Evolutionary conservation across 202 grass and related monocot species (phyloP).

Genomic region (Dendrocalamus latiflorus): DNA sequence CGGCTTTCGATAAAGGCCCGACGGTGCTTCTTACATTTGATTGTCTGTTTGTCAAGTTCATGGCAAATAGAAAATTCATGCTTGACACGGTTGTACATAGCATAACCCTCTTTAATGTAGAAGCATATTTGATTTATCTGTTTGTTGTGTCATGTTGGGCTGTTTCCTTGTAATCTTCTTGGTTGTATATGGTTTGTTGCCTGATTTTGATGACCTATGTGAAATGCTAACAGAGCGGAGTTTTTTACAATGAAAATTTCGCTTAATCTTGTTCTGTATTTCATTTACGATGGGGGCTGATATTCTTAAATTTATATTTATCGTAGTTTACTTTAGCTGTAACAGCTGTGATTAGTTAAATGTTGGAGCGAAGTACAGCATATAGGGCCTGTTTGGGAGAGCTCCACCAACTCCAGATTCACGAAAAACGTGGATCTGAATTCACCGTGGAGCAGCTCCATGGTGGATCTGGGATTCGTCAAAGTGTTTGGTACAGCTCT

Average conservation of each 20-base stretch:
- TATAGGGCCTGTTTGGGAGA: too few species aligned
- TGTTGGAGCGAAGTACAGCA: too few species aligned
- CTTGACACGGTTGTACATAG: slow-evolving; percentile 36
- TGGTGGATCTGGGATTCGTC: too few species aligned
- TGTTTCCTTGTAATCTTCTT: not conserved
- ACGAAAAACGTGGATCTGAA: too few species aligned
- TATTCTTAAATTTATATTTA: not conserved
- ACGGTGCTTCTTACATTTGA: slow-evolving; percentile 10
- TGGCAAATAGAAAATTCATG: slow-evolving; percentile 15
- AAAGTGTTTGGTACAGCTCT: too few species aligned
- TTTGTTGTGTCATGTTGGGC: slow-evolving; percentile 3
- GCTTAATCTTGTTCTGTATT: not conserved
- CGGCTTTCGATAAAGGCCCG: too few species aligned
- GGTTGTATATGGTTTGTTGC: not conserved
- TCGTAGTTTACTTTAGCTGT: not conserved
- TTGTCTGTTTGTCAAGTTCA: slow-evolving; percentile 14
- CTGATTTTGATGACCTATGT: not conserved
- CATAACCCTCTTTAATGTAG: slow-evolving; percentile 12
- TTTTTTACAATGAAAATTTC: not conserved
- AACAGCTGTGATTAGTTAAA: not conserved
- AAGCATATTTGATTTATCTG: slow-evolving; percentile 5
- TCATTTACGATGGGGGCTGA: not conserved
- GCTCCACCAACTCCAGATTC: too few species aligned
- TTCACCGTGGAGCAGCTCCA: too few species aligned
- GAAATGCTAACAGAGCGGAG: not conserved